These are phyloP conservation scores for Lodderomyces elongisporus DNA, from an alignment of 1,139 yeast genomes.

Conservation along the genomic window DNA sequence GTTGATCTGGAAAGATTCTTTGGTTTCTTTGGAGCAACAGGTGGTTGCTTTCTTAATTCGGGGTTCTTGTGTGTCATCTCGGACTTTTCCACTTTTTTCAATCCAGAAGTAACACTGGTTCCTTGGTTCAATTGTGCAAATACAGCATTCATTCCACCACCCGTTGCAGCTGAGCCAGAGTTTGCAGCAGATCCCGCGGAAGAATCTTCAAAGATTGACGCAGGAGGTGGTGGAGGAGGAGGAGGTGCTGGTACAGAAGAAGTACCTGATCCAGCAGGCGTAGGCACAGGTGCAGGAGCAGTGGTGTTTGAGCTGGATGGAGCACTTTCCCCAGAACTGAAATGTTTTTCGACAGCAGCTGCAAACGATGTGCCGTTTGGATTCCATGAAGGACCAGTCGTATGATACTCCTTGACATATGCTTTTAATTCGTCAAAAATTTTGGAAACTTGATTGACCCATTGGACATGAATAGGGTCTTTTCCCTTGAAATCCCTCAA, in stretches of 20 bases:
- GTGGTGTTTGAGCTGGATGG: conserved; percentile 13
- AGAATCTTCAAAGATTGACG: conserved; percentile 49
- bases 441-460: conserved; percentile 67
- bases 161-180: conserved; percentile 20
- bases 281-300: conserved; percentile 14
- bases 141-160: conserved; percentile 77
- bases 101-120: conserved; percentile 71
- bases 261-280: conserved; percentile 19
- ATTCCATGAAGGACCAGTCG: conserved; percentile 83
- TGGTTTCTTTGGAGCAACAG: conserved; percentile 75
- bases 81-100: conserved; percentile 88
- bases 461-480: conserved; percentile 62
- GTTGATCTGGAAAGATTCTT: conserved; percentile 31
- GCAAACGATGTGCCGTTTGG: conserved; percentile 44
- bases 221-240: conserved; percentile 75
- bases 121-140: conserved; percentile 91
- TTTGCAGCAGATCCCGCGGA: conserved; percentile 11
- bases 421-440: conserved; percentile 65
- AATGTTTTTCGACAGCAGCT: conserved; percentile 21
- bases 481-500: conserved; percentile 75
- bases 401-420: conserved; percentile 71
- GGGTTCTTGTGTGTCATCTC: conserved; percentile 97
- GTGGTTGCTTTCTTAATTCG: conserved; percentile 58
- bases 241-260: conserved; percentile 12
- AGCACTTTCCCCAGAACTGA: neutral